A percentile compares a stretch with the other conserved stretches of the same genome.
Conservation (phyloP, 805 yeast species). For the Starmerella asiatica region DNA sequence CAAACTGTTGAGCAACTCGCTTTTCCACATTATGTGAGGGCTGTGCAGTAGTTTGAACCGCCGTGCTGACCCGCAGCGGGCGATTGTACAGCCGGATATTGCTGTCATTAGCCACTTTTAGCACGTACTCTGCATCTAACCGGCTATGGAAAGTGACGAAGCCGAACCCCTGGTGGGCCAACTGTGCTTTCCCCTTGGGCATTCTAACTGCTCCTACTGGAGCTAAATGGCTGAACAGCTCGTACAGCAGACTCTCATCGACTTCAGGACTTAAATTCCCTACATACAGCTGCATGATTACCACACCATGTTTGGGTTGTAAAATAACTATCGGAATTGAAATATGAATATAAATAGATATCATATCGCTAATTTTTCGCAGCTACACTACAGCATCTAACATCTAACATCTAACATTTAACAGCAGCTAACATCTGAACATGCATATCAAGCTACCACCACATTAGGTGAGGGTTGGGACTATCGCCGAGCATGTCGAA, state of each 20-base stretch:
- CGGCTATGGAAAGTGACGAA: constrained; percentile 56
- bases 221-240: constrained; percentile 71
- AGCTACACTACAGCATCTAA: too few species aligned
- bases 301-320: too few species aligned
- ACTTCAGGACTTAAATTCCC: constrained; percentile 74
- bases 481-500: constrained; percentile 24
- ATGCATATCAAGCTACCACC: too few species aligned
- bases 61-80: constrained; percentile 35
- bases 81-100: constrained; percentile 42
- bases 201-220: constrained; percentile 58
- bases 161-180: constrained; percentile 76
- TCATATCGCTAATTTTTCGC: too few species aligned
- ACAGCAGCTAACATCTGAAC: too few species aligned
- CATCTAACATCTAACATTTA: too few species aligned
- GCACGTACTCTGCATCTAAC: constrained; percentile 58
- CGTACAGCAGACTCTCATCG: constrained; percentile 59
- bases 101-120: constrained; percentile 45
- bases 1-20: constrained; percentile 36
- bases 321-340: too few species aligned
- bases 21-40: too few species aligned
- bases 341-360: too few species aligned
- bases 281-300: constrained; percentile 37
- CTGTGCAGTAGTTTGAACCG: not conserved
- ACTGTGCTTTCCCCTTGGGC: constrained; percentile 37
- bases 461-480: too few species aligned